A percentile compares a stretch with the other conserved stretches of the same genome.
Evolutionary conservation across 2,329 filamentous ascomycete genomes (phyloP).

Genomic region (Paraphaeosphaeria sporulosa): DNA sequence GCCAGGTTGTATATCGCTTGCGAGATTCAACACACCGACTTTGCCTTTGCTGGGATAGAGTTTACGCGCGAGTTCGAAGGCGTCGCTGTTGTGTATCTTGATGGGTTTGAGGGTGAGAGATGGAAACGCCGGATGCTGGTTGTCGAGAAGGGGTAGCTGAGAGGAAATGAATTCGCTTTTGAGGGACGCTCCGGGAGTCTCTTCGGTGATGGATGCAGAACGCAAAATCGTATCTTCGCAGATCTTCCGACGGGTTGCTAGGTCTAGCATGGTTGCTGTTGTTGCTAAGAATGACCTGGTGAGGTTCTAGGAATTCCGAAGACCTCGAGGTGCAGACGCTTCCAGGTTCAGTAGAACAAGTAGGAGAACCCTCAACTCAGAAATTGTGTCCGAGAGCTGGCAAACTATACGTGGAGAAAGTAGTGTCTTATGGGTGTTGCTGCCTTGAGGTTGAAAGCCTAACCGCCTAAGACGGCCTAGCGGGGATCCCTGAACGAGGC

Average conservation of each 20-base stretch:
- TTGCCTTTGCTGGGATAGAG: slow-evolving; percentile 16
- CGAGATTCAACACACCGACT: slow-evolving; percentile 30
- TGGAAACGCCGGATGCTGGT: slow-evolving; percentile 15
- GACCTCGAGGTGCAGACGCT: not conserved
- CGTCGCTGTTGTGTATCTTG: slow-evolving; percentile 27
- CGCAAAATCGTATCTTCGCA: slow-evolving; percentile 33
- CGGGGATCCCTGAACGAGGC: not conserved
- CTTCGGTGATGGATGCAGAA: slow-evolving; percentile 19
- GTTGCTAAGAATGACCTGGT: not conserved
- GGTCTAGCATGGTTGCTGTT: slow-evolving; percentile 21
- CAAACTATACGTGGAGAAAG: not conserved
- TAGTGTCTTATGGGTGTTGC: not conserved
- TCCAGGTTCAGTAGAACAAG: not conserved
- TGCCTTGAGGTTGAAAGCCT: slow-evolving; percentile 6
- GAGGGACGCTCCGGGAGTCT: slow-evolving; percentile 23
- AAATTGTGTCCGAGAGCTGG: not conserved
- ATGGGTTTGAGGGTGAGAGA: slow-evolving; percentile 19
- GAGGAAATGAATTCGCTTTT: slow-evolving; percentile 24
- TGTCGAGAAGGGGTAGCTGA: slow-evolving; percentile 24
- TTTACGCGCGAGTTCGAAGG: slow-evolving; percentile 27
- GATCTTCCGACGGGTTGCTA: slow-evolving; percentile 26
- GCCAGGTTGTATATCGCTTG: slow-evolving; percentile 27
- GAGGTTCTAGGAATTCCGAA: not conserved
- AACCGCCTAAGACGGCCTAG: not conserved
- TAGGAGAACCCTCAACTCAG: no score